phyloP scores from a whole-genome alignment of 2,329 filamentous ascomycete genomes.

The Ceratocystis albifundus region DNA sequence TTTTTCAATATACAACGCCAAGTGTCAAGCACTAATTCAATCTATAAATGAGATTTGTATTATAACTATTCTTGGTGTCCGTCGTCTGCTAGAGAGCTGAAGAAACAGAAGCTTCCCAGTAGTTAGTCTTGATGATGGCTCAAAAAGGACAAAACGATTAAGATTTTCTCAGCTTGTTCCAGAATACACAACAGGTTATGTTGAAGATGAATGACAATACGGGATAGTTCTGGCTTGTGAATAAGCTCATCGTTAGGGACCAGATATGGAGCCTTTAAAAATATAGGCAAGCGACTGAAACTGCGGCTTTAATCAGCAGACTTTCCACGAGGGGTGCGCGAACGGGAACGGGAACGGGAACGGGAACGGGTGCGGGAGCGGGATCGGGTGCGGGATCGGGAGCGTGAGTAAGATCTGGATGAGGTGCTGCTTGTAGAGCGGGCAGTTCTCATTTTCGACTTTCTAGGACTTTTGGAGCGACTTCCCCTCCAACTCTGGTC shows the following conservation, averaged over 20 bases:
- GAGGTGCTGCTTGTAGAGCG: constrained; percentile 22
- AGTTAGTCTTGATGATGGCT: constrained; percentile 13
- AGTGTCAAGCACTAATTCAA: no score
- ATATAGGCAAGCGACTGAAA: not conserved
- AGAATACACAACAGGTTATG: not conserved
- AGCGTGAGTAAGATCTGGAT: constrained; percentile 17
- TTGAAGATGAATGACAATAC: not conserved
- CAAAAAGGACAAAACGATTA: not conserved
- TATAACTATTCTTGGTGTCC: not conserved
- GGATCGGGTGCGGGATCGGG: constrained; percentile 19
- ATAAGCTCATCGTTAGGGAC: not conserved
- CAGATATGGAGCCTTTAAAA: not conserved
- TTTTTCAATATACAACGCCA: no score
- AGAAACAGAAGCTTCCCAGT: constrained; percentile 2
- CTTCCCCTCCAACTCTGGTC: constrained; percentile 23
- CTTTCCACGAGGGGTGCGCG: constrained; percentile 34
- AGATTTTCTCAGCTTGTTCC: constrained; percentile 16
- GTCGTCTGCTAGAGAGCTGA: not conserved
- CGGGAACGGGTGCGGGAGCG: constrained; percentile 20
- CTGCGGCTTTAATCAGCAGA: constrained; percentile 43
- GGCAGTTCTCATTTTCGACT: constrained; percentile 8
- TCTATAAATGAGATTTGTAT: not conserved
- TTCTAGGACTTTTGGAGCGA: constrained; percentile 18
- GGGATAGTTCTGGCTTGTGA: not conserved
- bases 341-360: constrained; percentile 21